Conservation (phyloP, 495 filamentous ascomycete genomes). For the Penicillium waksmanii region DNA sequence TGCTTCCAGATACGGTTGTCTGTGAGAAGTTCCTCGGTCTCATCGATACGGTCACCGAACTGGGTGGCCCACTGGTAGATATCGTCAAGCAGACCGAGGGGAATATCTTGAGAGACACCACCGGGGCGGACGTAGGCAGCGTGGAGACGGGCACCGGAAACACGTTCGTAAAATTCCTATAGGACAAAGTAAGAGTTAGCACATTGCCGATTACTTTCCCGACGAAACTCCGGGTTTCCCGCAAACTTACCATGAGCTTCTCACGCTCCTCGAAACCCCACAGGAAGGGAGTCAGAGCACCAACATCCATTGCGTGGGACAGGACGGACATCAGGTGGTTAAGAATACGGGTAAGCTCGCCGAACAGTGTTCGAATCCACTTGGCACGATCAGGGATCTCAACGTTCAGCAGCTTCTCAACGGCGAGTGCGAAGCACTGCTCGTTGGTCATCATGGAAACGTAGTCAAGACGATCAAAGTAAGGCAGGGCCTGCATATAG, state of each 20-base stretch:
- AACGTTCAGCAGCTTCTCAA: slow-evolving; percentile 97
- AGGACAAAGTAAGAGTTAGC: slow-evolving; percentile 15
- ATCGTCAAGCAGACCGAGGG: slow-evolving; percentile 93
- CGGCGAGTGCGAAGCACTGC: slow-evolving; percentile 92
- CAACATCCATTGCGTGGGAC: slow-evolving; percentile 99
- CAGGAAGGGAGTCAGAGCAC: slow-evolving; percentile 95
- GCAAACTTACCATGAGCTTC: slow-evolving; percentile 88
- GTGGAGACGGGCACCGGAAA: slow-evolving; percentile 96
- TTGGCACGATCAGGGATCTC: slow-evolving; percentile 96
- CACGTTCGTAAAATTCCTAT: slow-evolving; percentile 99
- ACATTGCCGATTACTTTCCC: slow-evolving; percentile 7
- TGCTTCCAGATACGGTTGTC: slow-evolving; percentile 99
- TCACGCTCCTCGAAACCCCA: slow-evolving; percentile 99
- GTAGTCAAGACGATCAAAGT: slow-evolving; percentile 99
- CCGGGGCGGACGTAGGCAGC: slow-evolving; percentile 98
- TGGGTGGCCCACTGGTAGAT: slow-evolving; percentile 99
- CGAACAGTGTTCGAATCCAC: slow-evolving; percentile 96
- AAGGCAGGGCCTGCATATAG: slow-evolving; percentile 96
- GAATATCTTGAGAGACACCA: slow-evolving; percentile 94
- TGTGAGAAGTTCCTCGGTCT: slow-evolving; percentile 97
- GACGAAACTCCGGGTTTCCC: not conserved
- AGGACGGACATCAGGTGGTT: slow-evolving; percentile 99
- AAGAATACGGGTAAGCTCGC: slow-evolving; percentile 90
- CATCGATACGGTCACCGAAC: slow-evolving; percentile 98
- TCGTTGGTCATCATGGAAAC: slow-evolving; percentile 99